Base-by-base conservation (phyloP, 2,329 filamentous ascomycete species). In the Calonectria henricotiae region DNA sequence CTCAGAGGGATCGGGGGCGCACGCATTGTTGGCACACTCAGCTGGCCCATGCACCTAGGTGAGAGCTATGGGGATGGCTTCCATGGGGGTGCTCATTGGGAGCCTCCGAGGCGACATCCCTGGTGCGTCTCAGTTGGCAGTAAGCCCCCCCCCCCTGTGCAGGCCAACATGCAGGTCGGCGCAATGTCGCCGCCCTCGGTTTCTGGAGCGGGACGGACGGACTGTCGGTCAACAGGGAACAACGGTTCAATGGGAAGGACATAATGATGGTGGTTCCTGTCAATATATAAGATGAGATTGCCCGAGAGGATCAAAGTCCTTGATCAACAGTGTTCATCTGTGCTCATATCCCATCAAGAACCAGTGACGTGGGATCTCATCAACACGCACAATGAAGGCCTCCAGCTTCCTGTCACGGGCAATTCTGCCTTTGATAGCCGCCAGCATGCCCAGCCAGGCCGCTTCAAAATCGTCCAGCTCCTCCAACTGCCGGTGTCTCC, bases 401-500 rank as follows among this genome's bases (percentile, higher is more conserved):
- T 47, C 62, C 4, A 54, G 44, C 13, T 66, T 69, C 13, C 11
- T 74, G 9, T 49, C 62, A 15, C 60, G 46, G 65, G 68, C 69
- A 39, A 35, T 74, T 43, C 23, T 76, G 55, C 64, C 75, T 62
- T 39, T 77, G 25, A 51, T 70, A 54, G 65, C 67, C 37, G n/a
- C 65, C 25, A 44, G 68, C 32, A 58, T 63, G 39, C 49, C 49
- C 32, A 65, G 65, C 63, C 32, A 39, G 55, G 72, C 35, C 43
- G 39, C 37, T 58, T 58, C 51, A 25, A 58, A 58, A 12, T 58
- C 49, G 4, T 54, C 32, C 6, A 47, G 25, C 39, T 54, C 62
- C 15, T 44, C 72, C 51, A 75, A 72, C 41, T 89, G 87, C 77
- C 82, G 83, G 20, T 88, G 84, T 78, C 83, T 86, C 39, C 88